A percentile compares a stretch with the other conserved stretches of the same genome.
Evolutionary conservation across 768 basidiomycete species (phyloP).

Genomic region (Sutorius australiensis): DNA sequence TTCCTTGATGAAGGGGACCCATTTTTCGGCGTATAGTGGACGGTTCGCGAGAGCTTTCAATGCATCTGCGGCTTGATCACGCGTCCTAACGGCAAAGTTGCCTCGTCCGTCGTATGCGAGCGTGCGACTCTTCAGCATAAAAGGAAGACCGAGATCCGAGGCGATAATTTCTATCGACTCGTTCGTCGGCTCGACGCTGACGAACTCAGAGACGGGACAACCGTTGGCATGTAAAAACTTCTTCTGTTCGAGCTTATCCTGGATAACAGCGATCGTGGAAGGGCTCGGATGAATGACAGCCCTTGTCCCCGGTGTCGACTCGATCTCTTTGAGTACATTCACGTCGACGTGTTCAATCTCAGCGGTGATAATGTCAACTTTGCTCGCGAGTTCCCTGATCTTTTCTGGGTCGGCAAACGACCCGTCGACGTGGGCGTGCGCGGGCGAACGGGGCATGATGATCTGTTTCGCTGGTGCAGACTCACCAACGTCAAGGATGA

Average conservation of each 20-base stretch:
- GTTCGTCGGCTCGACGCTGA: conserved; percentile 51
- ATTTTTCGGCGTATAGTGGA: conserved; percentile 90
- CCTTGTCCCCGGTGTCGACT: conserved; percentile 24
- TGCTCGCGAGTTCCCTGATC: conserved; percentile 73
- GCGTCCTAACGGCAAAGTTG: conserved; percentile 70
- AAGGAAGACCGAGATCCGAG: conserved; percentile 66
- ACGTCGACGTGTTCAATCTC: conserved; percentile 97
- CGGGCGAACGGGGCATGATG: conserved; percentile 48
- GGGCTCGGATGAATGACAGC: conserved; percentile 71
- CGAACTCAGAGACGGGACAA: conserved; percentile 57
- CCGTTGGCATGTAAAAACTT: conserved; percentile 47
- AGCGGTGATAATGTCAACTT: conserved; percentile 85
- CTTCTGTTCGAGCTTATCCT: conserved; percentile 71
- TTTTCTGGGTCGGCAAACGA: conserved; percentile 78
- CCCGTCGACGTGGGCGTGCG: conserved; percentile 73
- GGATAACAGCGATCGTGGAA: conserved; percentile 78
- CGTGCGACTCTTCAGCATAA: conserved; percentile 96
- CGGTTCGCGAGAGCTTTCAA: conserved; percentile 55
- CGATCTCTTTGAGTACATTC: conserved; percentile 53
- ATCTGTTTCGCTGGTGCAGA: conserved; percentile 88
- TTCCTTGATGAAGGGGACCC: conserved; percentile 85
- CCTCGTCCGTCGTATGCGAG: conserved; percentile 95
- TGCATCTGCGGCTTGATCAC: conserved; percentile 49
- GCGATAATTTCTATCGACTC: conserved; percentile 53
- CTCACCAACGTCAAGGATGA: conserved; percentile 83